Evolutionary conservation across 2,329 filamentous ascomycete species (phyloP), one percentile per base, ranked within the genome.

Genomic region (Dryadomyces sulphureus): DNA sequence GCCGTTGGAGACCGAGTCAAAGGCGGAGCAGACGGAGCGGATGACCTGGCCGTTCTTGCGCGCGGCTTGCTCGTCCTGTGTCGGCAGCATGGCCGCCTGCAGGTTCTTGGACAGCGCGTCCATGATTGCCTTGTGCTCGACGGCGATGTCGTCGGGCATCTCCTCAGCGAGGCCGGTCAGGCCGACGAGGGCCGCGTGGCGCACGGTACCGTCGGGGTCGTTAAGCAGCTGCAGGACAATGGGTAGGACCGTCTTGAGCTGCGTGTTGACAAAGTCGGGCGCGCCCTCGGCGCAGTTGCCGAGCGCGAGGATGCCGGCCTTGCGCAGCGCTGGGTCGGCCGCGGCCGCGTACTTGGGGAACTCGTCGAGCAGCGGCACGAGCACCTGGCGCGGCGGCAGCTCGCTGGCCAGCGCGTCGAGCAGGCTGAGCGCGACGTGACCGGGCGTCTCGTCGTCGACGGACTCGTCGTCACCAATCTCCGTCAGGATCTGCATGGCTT

Each of bases 221-320:
- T 87, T 74, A 35, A 98, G 77, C 8, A 96, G 74, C 57, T 78
- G 79, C 48, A 95, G 72, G 49, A 96, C 79, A 55, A 85, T 73
- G 42, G 92, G 92, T 61, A 96, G 77, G 54, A 96, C 83, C 53
- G 82, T 76, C 57, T 82, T 74, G 51, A 96, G 77, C 65, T 98
- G 92, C 19, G 89, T 94, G 52, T 86, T 87, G 58, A 96, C 88
- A 65, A 96, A 98, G 63, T 98, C 92, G 16, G 92, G 92, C 25
- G 92, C 90, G 55, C 92, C 92, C 69, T 96, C 92, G 45, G 94
- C 90, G 55, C 86, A 90, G 69, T 90, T 93, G 49, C 90, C 90
- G 5, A 98, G 75, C 42, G 90, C 83, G 51, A 96, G 73, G 59
- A 96, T 92, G 64, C 85, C 89, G 46, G 90, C 89, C 64, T 90